These are phyloP conservation scores for Penicillium olsonii DNA, from an alignment of 2,329 filamentous ascomycete species.

Conservation along the genomic window DNA sequence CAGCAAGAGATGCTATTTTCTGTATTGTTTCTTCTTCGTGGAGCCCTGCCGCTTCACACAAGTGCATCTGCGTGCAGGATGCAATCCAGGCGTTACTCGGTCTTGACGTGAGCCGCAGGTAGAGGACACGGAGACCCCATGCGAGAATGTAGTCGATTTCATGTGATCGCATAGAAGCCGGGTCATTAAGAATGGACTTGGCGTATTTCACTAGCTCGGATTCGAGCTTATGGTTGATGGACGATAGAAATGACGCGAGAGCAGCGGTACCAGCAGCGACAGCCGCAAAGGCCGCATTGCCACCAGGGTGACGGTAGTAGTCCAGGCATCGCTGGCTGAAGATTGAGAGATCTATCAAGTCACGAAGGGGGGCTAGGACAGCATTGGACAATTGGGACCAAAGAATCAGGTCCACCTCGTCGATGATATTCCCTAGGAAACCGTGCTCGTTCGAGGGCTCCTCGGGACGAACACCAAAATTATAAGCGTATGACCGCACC, in stretches of 20 bases:
- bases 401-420: slow-evolving; percentile 30
- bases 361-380: no score
- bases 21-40: slow-evolving; percentile 32
- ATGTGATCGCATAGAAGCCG: slow-evolving; percentile 28
- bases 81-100: slow-evolving; percentile 35
- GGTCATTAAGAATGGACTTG: slow-evolving; percentile 35
- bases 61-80: slow-evolving; percentile 34
- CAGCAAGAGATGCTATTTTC: slow-evolving; percentile 27
- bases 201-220: slow-evolving; percentile 33
- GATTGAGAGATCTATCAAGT: slow-evolving; percentile 27
- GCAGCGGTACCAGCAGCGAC: slow-evolving; percentile 29
- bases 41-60: slow-evolving; percentile 30
- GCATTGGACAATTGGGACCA: no score
- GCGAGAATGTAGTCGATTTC: slow-evolving; percentile 32
- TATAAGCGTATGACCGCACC: slow-evolving; percentile 30
- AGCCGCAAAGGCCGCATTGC: slow-evolving; percentile 28
- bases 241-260: slow-evolving; percentile 32
- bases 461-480: slow-evolving; percentile 34
- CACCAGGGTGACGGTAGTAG: slow-evolving; percentile 27
- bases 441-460: slow-evolving; percentile 27
- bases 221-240: slow-evolving; percentile 25
- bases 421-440: slow-evolving; percentile 27
- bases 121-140: slow-evolving; percentile 32
- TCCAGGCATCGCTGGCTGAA: slow-evolving; percentile 30
- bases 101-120: slow-evolving; percentile 33